A percentile compares a stretch with the other conserved stretches of the same genome.
Evolutionary conservation across 2,329 filamentous ascomycete species (phyloP).

Genomic region (Fusarium euwallaceae): DNA sequence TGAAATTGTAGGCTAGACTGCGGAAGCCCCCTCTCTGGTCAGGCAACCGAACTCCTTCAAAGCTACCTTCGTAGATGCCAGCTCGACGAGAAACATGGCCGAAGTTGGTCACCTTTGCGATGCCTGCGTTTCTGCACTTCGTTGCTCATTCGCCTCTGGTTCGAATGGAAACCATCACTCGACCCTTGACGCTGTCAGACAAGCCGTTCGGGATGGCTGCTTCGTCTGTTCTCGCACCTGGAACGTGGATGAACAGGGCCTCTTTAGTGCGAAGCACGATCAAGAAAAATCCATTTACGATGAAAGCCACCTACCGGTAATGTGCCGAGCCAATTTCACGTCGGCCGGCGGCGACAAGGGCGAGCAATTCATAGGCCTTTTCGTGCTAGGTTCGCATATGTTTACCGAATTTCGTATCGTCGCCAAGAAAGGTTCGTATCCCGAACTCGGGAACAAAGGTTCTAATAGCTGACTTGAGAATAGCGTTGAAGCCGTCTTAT

Average conservation of each 20-base stretch:
- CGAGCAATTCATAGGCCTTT: too few species aligned
- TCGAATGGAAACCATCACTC: neutral
- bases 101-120: neutral
- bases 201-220: neutral
- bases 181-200: neutral
- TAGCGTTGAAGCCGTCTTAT: neutral
- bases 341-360: too few species aligned
- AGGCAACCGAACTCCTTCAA: neutral
- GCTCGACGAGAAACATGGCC: neutral
- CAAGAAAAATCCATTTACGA: neutral
- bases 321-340: neutral
- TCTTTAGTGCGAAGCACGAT: neutral
- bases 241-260: neutral
- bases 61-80: neutral
- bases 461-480: neutral
- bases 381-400: too few species aligned
- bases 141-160: neutral
- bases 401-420: too few species aligned
- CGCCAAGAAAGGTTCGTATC: neutral
- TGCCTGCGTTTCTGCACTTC: neutral
- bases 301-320: neutral
- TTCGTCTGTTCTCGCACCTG: neutral
- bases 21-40: neutral
- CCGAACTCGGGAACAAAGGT: neutral
- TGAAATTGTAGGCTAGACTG: neutral